Evolutionary conservation across 257 asterid species (phyloP).

Genomic region (Striga asiatica): DNA sequence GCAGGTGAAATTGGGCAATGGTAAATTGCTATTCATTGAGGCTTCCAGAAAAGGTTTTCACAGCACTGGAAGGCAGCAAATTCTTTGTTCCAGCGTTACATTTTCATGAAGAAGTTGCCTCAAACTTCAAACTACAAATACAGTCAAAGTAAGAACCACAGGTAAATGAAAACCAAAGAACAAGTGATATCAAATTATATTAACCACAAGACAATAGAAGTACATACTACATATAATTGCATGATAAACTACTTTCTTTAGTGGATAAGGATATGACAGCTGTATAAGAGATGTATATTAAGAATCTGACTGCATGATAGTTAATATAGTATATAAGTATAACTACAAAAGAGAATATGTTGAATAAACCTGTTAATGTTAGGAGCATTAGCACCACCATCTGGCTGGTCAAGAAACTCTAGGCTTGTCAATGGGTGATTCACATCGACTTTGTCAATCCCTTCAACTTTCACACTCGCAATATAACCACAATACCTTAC

Average conservation of each 20-base stretch:
- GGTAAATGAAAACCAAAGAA: background rate
- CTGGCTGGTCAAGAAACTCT: conserved; percentile 77
- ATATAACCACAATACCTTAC: conserved; percentile 69
- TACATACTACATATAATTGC: too few species aligned
- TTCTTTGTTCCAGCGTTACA: conserved; percentile 44
- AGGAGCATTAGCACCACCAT: conserved; percentile 98
- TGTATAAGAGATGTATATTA: too few species aligned
- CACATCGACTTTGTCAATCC: conserved; percentile 35
- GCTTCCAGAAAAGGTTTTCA: conserved; percentile 77
- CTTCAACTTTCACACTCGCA: conserved; percentile 73
- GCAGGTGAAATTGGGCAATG: conserved; percentile 85
- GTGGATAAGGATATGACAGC: too few species aligned
- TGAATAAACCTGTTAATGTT: conserved; percentile 67
- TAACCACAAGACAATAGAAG: too few species aligned
- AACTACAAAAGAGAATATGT: background rate
- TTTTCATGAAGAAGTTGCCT: conserved; percentile 76
- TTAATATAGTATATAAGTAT: conserved; percentile 2
- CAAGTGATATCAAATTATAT: too few species aligned
- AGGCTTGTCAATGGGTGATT: conserved; percentile 40
- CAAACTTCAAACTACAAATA: conserved; percentile 70
- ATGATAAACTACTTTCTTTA: too few species aligned
- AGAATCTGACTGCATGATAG: too few species aligned
- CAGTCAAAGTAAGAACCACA: conserved; percentile 16
- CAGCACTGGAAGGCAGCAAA: conserved; percentile 65
- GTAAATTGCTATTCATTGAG: conserved; percentile 60